Percentiles rank a stretch among this genome's conserved stretches.
These are phyloP conservation scores for Xylariaceae sp. DNA, from an alignment of 2,329 filamentous ascomycete genomes.

Conservation along the genomic window DNA sequence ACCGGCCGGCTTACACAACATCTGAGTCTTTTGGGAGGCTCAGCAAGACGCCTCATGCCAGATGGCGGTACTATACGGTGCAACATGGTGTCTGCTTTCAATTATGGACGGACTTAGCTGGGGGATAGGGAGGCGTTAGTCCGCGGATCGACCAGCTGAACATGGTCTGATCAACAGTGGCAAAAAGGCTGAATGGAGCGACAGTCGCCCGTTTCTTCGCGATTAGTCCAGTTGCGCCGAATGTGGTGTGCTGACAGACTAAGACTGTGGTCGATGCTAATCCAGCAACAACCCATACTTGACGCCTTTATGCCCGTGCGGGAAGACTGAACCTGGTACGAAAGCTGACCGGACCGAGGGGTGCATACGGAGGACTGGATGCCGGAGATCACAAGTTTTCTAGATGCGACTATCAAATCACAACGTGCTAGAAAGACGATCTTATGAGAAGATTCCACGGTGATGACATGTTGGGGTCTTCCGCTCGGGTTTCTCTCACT, in stretches of 20 bases:
- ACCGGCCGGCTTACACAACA: not conserved
- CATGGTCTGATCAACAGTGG: slow-evolving; percentile 1
- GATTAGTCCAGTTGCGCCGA: slow-evolving; percentile 13
- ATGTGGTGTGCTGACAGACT: not conserved
- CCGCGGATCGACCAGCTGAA: not conserved
- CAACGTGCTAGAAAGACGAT: not conserved
- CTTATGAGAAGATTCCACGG: not conserved
- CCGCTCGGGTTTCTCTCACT: too few relatives aligned
- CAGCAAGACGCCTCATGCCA: not conserved
- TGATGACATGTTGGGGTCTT: too few relatives aligned
- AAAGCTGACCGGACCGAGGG: not conserved
- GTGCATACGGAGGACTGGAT: not conserved
- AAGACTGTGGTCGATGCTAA: not conserved
- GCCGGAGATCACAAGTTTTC: not conserved
- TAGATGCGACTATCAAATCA: not conserved
- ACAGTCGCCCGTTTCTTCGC: slow-evolving; percentile 4
- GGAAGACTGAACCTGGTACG: not conserved
- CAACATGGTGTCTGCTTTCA: not conserved
- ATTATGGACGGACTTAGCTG: not conserved
- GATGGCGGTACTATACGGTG: not conserved
- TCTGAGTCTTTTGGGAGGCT: not conserved
- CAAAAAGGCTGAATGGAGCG: not conserved
- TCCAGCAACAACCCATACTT: not conserved
- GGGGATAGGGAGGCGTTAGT: not conserved
- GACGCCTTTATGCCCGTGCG: not conserved